phyloP scores from a whole-genome alignment of 257 asterid genomes.

The Lantana camara region DNA sequence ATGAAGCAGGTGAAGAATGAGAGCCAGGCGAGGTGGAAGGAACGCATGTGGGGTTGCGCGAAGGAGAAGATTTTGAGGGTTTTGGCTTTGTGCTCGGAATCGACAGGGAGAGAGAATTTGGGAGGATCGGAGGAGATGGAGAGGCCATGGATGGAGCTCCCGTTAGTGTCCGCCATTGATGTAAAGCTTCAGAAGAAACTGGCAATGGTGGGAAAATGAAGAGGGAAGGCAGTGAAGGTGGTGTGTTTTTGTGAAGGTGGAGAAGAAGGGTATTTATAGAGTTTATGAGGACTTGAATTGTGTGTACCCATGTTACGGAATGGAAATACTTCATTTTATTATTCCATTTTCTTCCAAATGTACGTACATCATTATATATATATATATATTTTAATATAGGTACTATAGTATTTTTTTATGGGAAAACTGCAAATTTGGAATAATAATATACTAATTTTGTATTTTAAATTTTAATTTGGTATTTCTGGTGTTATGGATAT shows the following conservation, averaged over 20 bases:
- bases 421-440: too few relatives aligned
- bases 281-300: not conserved
- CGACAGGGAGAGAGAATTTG: slow-evolving; percentile 35
- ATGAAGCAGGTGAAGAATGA: slow-evolving; percentile 48
- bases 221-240: not conserved
- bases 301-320: not conserved
- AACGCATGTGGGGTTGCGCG: slow-evolving; percentile 45
- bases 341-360: too few relatives aligned
- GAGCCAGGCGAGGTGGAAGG: slow-evolving; percentile 53
- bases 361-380: too few relatives aligned
- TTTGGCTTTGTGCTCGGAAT: slow-evolving; percentile 44
- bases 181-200: not conserved
- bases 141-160: too few relatives aligned
- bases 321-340: too few relatives aligned
- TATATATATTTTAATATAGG: too few relatives aligned
- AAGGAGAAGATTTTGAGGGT: slow-evolving; percentile 39
- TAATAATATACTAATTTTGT: too few relatives aligned
- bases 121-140: not conserved
- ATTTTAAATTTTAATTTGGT: too few relatives aligned
- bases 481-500: too few relatives aligned
- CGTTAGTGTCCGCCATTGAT: too few relatives aligned
- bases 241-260: not conserved
- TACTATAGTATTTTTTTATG: too few relatives aligned
- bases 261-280: not conserved
- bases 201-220: not conserved